Evolutionary conservation across 2,329 filamentous ascomycete genomes (phyloP).

Genomic region (Colletotrichum falcatum): DNA sequence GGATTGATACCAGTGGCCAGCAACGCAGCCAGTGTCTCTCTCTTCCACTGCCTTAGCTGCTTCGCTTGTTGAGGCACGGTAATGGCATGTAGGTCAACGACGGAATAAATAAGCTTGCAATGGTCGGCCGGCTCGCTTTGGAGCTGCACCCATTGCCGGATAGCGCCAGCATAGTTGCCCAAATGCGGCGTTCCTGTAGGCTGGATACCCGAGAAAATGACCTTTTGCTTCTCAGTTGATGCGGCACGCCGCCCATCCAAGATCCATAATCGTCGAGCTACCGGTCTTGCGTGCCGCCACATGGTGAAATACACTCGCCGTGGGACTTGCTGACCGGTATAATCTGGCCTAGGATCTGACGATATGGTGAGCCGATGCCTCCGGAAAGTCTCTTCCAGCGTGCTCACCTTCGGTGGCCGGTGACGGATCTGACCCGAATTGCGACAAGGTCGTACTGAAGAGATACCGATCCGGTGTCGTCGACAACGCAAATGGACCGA

Average conservation of each 20-base stretch:
- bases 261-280: neutral
- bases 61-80: conserved; percentile 78
- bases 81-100: conserved; percentile 95
- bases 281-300: conserved; percentile 20
- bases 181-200: conserved; percentile 94
- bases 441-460: neutral
- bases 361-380: neutral
- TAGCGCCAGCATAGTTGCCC: conserved; percentile 93
- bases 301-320: conserved; percentile 10
- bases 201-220: conserved; percentile 96
- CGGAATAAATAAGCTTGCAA: conserved; percentile 81
- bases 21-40: conserved; percentile 82
- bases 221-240: conserved; percentile 46
- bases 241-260: conserved; percentile 9
- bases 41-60: conserved; percentile 72
- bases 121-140: conserved; percentile 71
- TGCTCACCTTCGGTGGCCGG: neutral
- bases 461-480: neutral
- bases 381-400: neutral
- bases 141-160: conserved; percentile 86
- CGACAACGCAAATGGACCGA: neutral
- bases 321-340: neutral
- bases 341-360: neutral
- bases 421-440: too few species aligned
- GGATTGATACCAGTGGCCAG: conserved; percentile 88